Conservation (phyloP, 345 rosid species). For the Psidium friedrichsthalianum region DNA sequence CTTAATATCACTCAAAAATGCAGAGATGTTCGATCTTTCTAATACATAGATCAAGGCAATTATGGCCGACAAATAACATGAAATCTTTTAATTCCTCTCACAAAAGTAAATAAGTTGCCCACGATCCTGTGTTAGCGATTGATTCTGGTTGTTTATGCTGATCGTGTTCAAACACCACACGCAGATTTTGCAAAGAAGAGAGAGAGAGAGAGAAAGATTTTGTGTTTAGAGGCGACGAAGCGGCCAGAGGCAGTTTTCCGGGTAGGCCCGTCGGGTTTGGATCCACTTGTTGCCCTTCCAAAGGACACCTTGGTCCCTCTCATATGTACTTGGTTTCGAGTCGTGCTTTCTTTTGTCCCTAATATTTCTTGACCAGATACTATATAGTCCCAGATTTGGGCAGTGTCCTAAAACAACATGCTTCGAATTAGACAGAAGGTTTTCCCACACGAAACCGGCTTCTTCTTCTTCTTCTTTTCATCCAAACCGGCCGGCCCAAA, state of each 20-base stretch:
- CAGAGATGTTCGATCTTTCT: not conserved
- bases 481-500: not conserved
- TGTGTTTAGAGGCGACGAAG: not conserved
- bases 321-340: not conserved
- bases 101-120: not conserved
- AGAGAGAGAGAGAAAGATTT: not conserved
- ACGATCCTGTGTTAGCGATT: not conserved
- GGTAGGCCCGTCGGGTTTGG: not conserved
- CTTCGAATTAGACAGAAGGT: not conserved
- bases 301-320: not conserved
- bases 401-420: not conserved
- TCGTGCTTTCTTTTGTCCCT: not conserved
- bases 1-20: not conserved
- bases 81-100: not conserved
- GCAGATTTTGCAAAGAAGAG: not conserved
- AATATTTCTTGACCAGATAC: not conserved
- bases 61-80: not conserved
- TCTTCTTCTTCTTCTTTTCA: not conserved
- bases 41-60: not conserved
- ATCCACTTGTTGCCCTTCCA: not conserved
- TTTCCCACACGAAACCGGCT: not conserved
- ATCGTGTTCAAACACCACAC: not conserved
- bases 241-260: not conserved
- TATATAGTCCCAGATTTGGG: not conserved
- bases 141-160: not conserved